Evolutionary conservation across 768 basidiomycete species (phyloP).

Genomic region (Phallus indusiatus): DNA sequence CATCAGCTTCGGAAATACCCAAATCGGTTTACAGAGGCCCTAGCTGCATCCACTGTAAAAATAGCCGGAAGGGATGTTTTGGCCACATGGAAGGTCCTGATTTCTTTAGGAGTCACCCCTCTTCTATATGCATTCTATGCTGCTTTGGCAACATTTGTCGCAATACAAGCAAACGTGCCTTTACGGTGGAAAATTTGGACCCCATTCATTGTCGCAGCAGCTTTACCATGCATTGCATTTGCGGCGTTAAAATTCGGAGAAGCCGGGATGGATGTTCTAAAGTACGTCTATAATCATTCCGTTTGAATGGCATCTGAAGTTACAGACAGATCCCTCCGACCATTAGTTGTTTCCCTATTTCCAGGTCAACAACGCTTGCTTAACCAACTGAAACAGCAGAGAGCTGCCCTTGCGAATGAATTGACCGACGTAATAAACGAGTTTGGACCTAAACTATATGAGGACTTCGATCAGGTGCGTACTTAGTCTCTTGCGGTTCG

Average conservation of each 20-base stretch:
- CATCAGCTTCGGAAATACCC: not conserved
- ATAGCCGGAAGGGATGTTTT: slow-evolving; percentile 94
- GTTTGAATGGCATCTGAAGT: slow-evolving; percentile 10
- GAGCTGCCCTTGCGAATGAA: slow-evolving; percentile 72
- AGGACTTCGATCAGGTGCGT: slow-evolving; percentile 75
- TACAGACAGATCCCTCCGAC: slow-evolving; percentile 69
- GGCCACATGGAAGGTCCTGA: slow-evolving; percentile 95
- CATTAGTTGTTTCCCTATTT: slow-evolving; percentile 76
- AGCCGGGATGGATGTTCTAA: slow-evolving; percentile 93
- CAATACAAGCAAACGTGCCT: slow-evolving; percentile 56
- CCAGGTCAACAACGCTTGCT: slow-evolving; percentile 84
- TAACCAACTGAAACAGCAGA: slow-evolving; percentile 62
- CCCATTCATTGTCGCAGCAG: slow-evolving; percentile 64
- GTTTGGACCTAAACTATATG: slow-evolving; percentile 79
- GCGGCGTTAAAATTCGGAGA: slow-evolving; percentile 96
- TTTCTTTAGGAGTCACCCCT: slow-evolving; percentile 85
- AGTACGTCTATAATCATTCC: slow-evolving; percentile 41
- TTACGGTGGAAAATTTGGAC: slow-evolving; percentile 59
- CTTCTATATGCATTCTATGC: slow-evolving; percentile 81
- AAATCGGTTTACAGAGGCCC: slow-evolving; percentile 55
- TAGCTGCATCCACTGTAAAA: slow-evolving; percentile 92
- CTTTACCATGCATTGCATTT: slow-evolving; percentile 82
- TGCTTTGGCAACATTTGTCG: slow-evolving; percentile 62
- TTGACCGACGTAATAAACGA: slow-evolving; percentile 77
- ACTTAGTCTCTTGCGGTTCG: slow-evolving; percentile 1